Conservation (phyloP, 2,329 filamentous ascomycete genomes). For the Cladosporium sp. region DNA sequence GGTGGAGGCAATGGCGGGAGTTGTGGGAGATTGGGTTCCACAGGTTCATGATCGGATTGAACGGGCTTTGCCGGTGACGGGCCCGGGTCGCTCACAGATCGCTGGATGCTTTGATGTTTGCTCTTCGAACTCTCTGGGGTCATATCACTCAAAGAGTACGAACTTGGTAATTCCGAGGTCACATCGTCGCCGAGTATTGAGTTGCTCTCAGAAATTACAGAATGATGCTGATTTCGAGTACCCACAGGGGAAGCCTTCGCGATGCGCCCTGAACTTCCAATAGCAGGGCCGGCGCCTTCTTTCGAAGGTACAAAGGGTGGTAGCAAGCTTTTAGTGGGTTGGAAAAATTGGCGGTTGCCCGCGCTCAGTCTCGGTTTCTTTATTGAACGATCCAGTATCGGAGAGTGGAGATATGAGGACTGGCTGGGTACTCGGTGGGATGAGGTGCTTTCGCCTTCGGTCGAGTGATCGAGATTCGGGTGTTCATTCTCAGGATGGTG, state of each 20-base stretch:
- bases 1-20: background rate
- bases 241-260: background rate
- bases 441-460: background rate
- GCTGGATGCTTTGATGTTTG: constrained; percentile 14
- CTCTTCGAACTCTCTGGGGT: constrained; percentile 19
- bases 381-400: constrained; percentile 14
- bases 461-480: background rate
- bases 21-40: background rate
- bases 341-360: background rate
- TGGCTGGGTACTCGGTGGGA: constrained; percentile 8
- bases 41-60: too few relatives aligned
- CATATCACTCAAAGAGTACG: constrained; percentile 30
- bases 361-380: constrained; percentile 11
- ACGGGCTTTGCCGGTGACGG: constrained; percentile 1
- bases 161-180: constrained; percentile 31
- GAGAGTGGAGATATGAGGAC: constrained; percentile 24
- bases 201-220: background rate
- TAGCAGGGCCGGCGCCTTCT: background rate
- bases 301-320: background rate
- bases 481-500: background rate
- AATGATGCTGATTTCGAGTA: background rate
- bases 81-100: constrained; percentile 23
- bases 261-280: background rate
- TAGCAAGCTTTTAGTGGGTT: background rate
- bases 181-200: constrained; percentile 10